Base-by-base conservation (phyloP, 495 filamentous ascomycete species). In the Podospora sp. region DNA sequence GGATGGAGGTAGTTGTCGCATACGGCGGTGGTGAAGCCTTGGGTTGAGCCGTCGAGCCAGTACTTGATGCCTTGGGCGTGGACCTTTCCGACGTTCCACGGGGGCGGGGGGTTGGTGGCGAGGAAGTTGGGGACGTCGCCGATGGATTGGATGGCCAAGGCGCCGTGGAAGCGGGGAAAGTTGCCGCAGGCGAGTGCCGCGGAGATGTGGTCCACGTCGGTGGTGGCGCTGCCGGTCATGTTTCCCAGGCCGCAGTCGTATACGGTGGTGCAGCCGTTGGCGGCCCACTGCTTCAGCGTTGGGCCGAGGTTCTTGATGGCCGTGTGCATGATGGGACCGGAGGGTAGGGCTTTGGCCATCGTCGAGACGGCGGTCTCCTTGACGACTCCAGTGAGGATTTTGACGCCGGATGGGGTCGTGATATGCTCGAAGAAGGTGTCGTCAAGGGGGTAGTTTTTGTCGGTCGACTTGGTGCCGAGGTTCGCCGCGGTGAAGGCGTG, bases 21-120 rank as follows among this genome's bases (percentile, higher is more conserved):
- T 20, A 68, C 11, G 5, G 66, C 60, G 0, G 66, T 60, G 1
- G 66, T 68, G 60, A 68, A 58, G 29, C 66, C 60, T 53, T 68
- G 66, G 18, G 66, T 68, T 11, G 66, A 68, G 2, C 66, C 66
- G 60, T 68, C 66, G 7, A 68, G 60, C 66, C 59, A 68, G 52
- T 58, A 63, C 60, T 68, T 68, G 59, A 68, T 35, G 20, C 25
- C 60, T 26, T 63, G 29, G 4, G 63, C 21, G 12, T n/a, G 11
- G n/a, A 58, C 29, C 5, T n/a, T 12, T 9, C 60, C 66, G 50
- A 58, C 20, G 21, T 50, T 21, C 60, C 60, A 68, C 20, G 66
- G 60, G 11, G 60, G 60, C 9, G 26, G 29, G 6, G 2, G 20
- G 9, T 24, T 20, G 16, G 21, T 40, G n/a, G 8, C 33, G 6